Conservation (phyloP, 2,329 filamentous ascomycete species). For the Metarhizium guizhouense region DNA sequence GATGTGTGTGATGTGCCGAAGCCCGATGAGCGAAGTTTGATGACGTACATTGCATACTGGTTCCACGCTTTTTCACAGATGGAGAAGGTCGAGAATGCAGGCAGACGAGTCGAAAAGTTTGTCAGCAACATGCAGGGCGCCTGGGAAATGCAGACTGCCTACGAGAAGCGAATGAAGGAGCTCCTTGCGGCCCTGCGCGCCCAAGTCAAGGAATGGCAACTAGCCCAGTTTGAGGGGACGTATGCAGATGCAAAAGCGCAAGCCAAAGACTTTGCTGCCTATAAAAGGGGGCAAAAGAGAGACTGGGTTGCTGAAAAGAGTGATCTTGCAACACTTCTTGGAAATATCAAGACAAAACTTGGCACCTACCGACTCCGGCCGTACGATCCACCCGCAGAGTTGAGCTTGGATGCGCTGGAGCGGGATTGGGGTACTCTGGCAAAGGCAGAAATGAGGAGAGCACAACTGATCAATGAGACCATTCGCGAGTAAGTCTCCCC, state of each 20-base stretch:
- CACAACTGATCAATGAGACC: constrained; percentile 93
- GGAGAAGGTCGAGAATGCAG: constrained; percentile 97
- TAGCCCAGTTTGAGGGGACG: constrained; percentile 78
- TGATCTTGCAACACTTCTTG: constrained; percentile 82
- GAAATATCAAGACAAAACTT: constrained; percentile 98
- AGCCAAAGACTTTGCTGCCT: constrained; percentile 69
- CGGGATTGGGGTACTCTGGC: constrained; percentile 72
- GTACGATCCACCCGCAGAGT: constrained; percentile 79
- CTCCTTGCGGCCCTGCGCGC: constrained; percentile 65
- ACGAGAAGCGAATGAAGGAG: constrained; percentile 81
- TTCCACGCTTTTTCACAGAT: constrained; percentile 99
- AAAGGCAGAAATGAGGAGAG: constrained; percentile 76
- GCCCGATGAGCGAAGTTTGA: constrained; percentile 90
- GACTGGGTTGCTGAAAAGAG: constrained; percentile 98
- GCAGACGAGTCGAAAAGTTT: constrained; percentile 93
- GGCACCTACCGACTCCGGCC: constrained; percentile 86
- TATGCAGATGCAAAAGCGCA: constrained; percentile 90
- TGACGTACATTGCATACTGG: constrained; percentile 99
- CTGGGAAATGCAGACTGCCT: constrained; percentile 98
- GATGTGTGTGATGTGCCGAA: constrained; percentile 95
- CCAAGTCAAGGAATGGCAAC: constrained; percentile 69
- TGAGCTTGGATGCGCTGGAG: constrained; percentile 77
- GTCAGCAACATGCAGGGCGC: constrained; percentile 98
- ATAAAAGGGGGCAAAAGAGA: constrained; percentile 85
- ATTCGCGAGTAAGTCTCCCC: constrained; percentile 67